Evolutionary conservation across 805 yeast species (phyloP), one percentile per base, ranked within the genome.

Genomic region (Ogataea nonfermentans): DNA sequence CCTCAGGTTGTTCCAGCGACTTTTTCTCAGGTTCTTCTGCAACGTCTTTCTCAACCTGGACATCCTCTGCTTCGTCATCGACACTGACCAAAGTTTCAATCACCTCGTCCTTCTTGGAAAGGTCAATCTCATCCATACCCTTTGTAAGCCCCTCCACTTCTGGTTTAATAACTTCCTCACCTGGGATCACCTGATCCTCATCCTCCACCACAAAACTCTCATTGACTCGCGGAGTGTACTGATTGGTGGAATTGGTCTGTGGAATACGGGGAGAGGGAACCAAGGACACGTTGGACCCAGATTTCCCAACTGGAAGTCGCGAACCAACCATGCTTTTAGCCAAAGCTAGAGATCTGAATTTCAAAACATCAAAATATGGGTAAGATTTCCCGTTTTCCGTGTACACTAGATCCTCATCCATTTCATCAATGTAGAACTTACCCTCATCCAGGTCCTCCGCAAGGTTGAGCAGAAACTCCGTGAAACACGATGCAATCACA

Each of bases 371-470:
- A 39, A 64, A 62, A 45, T 82, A 87, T 35, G 81, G 81, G 6
- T 82, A 76, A 41, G 78, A 71, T 52, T 48, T 51, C 17, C 59
- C 57, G 33, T 56, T 54, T 24, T 56, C 65, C 25, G 34, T 34
- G 37, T 41, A 65, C 14, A 42, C 40, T 15, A 83, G 74, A 52
- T 85, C 86, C 53, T 81, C 88, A 32, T 62, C 66, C 12, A 74
- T 78, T 46, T 73, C 82, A 51, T 79, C 80, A 37, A 91, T 70
- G 28, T 71, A 75, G 75, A 85, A 87, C 58, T 83, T 84, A 9
- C 95, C 95, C 36, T 69, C 73, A 59, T 90, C 96, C 41, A 91
- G 68, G 59, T 91, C 97, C 50, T 88, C 87, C 19, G 90, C 95
- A 59, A 89, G 81, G 36, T 75, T 73, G 39, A 89, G 68, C 37